Conservation (phyloP, 2,329 filamentous ascomycete species). For the Fusarium xylarioides region DNA sequence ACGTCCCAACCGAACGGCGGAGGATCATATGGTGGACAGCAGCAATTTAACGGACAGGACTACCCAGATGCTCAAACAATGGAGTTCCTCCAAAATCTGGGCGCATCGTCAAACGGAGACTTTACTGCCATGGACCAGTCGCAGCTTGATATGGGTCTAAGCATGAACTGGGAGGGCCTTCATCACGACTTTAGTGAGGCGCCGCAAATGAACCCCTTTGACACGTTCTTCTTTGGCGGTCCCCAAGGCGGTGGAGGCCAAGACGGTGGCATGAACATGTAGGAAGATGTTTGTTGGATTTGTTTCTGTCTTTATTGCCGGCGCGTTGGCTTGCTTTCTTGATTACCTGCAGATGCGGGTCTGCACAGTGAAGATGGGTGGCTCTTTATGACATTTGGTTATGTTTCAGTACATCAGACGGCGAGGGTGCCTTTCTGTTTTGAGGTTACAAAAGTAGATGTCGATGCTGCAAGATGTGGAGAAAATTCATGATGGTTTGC, state of each 20-base stretch:
- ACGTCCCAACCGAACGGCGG: slow-evolving; percentile 47
- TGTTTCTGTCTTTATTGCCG: slow-evolving; percentile 23
- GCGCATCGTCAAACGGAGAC: slow-evolving; percentile 45
- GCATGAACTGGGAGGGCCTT: slow-evolving; percentile 70
- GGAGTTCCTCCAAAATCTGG: slow-evolving; percentile 63
- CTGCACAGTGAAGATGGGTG: slow-evolving; percentile 22
- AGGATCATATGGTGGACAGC: slow-evolving; percentile 46
- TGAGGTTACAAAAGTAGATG: slow-evolving; percentile 4
- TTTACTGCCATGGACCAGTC: slow-evolving; percentile 52
- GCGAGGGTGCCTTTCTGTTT: slow-evolving; percentile 3
- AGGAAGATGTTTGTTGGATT: slow-evolving; percentile 4
- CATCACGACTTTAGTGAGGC: slow-evolving; percentile 70
- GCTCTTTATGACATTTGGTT: slow-evolving; percentile 18
- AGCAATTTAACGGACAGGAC: slow-evolving; percentile 50
- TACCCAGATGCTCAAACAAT: slow-evolving; percentile 61
- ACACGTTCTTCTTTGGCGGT: slow-evolving; percentile 76
- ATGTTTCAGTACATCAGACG: background rate
- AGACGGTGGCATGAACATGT: slow-evolving; percentile 42
- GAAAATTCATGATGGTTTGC: background rate
- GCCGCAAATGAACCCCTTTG: slow-evolving; percentile 73
- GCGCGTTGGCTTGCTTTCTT: slow-evolving; percentile 29
- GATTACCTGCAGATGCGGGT: slow-evolving; percentile 8
- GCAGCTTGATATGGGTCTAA: slow-evolving; percentile 72
- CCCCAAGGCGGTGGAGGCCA: slow-evolving; percentile 47
- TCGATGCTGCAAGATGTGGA: background rate